Percentiles rank a stretch among this genome's conserved stretches.
phyloP scores from a whole-genome alignment of 371 early-diverging fungal genomes.

The Thermomucor indicae-seudaticae region DNA sequence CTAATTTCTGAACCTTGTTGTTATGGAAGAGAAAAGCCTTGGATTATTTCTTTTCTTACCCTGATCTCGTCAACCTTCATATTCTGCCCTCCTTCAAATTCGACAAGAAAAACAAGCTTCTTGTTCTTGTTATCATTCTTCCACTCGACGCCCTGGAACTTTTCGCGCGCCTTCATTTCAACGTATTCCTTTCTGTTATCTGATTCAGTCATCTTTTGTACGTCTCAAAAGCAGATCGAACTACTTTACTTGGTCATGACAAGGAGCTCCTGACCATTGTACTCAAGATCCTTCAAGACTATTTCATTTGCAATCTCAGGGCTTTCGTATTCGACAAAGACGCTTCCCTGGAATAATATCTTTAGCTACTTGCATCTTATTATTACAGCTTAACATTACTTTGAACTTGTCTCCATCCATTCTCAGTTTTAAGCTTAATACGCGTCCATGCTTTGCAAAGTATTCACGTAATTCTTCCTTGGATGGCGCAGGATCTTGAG shows the following conservation, averaged over 20 bases:
- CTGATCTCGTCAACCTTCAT: slow-evolving; percentile 24
- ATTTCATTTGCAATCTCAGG: slow-evolving; percentile 22
- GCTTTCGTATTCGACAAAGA: slow-evolving; percentile 43
- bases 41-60: slow-evolving; percentile 2
- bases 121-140: neutral
- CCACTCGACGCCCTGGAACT: slow-evolving; percentile 15
- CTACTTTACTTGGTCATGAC: slow-evolving; percentile 39
- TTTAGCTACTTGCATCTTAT: neutral
- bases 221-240: too few species aligned
- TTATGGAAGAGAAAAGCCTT: neutral
- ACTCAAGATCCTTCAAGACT: slow-evolving; percentile 15
- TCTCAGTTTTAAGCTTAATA: slow-evolving; percentile 27
- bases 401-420: slow-evolving; percentile 34
- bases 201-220: neutral
- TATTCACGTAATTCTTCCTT: slow-evolving; percentile 20
- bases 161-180: slow-evolving; percentile 37
- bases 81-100: slow-evolving; percentile 27
- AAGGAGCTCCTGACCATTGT: slow-evolving; percentile 7
- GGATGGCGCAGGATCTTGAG: slow-evolving; percentile 14
- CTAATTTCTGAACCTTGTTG: neutral
- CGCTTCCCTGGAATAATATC: slow-evolving; percentile 24
- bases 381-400: neutral
- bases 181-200: slow-evolving; percentile 29
- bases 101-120: slow-evolving; percentile 15
- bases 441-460: slow-evolving; percentile 35